These are phyloP conservation scores for Dendrobium catenatum DNA, from an alignment of 106 monocot species.

Conservation along the genomic window DNA sequence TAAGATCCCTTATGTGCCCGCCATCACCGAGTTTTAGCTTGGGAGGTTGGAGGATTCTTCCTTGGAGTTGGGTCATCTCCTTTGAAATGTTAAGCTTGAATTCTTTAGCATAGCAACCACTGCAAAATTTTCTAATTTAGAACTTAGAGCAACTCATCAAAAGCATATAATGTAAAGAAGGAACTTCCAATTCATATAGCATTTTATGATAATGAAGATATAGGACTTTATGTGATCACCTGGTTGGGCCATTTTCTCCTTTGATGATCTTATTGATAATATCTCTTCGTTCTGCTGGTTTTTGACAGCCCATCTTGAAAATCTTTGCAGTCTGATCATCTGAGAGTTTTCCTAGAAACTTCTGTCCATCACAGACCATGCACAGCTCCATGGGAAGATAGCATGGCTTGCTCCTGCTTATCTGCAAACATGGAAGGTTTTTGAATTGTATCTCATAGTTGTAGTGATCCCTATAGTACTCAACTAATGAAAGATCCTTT, in stretches of 20 bases:
- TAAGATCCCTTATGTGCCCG: constrained; percentile 59
- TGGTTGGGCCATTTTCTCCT: constrained; percentile 43
- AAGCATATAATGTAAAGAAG: neutral
- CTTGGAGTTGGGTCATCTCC: constrained; percentile 79
- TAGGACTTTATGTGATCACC: constrained; percentile 27
- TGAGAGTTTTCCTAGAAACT: constrained; percentile 81
- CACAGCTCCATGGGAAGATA: constrained; percentile 98
- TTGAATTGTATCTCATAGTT: constrained; percentile 72
- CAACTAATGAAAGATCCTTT: constrained; percentile 55
- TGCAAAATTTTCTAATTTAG: constrained; percentile 15
- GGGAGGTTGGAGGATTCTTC: constrained; percentile 90
- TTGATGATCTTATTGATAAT: constrained; percentile 60
- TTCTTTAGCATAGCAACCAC: constrained; percentile 47
- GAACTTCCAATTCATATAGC: neutral
- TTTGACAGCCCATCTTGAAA: constrained; percentile 74
- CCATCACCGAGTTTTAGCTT: constrained; percentile 81
- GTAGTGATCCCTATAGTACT: constrained; percentile 86
- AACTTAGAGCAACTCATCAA: neutral
- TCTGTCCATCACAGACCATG: constrained; percentile 85
- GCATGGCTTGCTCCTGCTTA: constrained; percentile 82
- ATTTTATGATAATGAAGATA: neutral
- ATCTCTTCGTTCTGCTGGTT: constrained; percentile 55
- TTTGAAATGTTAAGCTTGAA: constrained; percentile 71
- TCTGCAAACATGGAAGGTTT: constrained; percentile 85
- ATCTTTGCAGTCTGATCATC: constrained; percentile 79